Evolutionary conservation across 2,329 filamentous ascomycete species (phyloP).

Genomic region (Emmonsiellopsis sp.): DNA sequence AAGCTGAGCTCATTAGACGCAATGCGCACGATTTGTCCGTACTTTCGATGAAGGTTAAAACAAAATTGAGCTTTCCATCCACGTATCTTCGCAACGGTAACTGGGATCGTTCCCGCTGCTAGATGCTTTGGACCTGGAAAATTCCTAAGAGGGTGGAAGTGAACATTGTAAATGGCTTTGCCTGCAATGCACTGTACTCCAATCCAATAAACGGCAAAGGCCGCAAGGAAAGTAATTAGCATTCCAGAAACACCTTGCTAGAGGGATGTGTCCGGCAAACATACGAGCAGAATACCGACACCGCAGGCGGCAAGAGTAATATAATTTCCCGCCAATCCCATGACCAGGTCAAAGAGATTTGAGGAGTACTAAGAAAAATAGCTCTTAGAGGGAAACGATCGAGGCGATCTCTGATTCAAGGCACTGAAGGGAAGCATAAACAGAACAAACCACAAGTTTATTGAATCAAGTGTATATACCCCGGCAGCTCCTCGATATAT

Average conservation of each 20-base stretch:
- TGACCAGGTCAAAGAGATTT: background rate
- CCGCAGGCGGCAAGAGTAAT: slow-evolving; percentile 1
- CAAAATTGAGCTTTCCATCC: slow-evolving; percentile 6
- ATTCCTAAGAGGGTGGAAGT: slow-evolving; percentile 17
- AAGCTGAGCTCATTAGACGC: slow-evolving; percentile 21
- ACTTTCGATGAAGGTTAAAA: slow-evolving; percentile 16
- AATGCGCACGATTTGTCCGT: slow-evolving; percentile 23
- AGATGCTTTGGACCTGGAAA: slow-evolving; percentile 17
- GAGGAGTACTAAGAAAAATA: too few species aligned
- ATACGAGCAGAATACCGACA: background rate
- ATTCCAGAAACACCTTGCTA: background rate
- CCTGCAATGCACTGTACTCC: background rate
- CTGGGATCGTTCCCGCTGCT: slow-evolving; percentile 9
- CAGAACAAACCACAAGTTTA: too few species aligned
- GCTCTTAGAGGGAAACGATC: background rate
- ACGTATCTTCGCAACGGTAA: slow-evolving; percentile 5
- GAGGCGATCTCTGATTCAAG: too few species aligned
- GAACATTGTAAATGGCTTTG: slow-evolving; percentile 16
- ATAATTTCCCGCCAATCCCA: background rate
- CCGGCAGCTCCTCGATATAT: too few species aligned
- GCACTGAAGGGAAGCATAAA: too few species aligned
- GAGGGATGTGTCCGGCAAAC: background rate
- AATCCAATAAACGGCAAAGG: background rate
- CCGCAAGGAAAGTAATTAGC: background rate
- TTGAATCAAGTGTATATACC: too few species aligned